These are phyloP conservation scores for Oropetium thomaeum DNA, from an alignment of 176 grass and related monocot genomes.

Conservation along the genomic window DNA sequence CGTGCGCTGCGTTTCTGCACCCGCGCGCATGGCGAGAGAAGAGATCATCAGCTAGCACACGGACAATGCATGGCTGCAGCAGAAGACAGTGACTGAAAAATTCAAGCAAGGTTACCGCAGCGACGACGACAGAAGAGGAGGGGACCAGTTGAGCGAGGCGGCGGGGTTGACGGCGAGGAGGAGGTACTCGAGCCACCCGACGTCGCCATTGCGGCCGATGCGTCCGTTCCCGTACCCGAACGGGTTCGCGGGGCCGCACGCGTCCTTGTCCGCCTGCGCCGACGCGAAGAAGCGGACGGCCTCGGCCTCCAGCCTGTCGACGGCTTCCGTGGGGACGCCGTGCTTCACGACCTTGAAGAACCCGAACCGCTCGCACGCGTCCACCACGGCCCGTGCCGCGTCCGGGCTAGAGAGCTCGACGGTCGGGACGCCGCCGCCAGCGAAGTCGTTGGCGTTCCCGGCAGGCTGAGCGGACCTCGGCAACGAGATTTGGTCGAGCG, in stretches of 20 bases:
- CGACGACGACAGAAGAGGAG: background rate
- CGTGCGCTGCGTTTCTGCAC: slow-evolving; percentile 50
- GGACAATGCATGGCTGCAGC: too few relatives aligned
- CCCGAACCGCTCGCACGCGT: slow-evolving; percentile 53
- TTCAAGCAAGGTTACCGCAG: slow-evolving; percentile 23
- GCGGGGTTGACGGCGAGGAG: slow-evolving; percentile 51
- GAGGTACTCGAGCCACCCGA: slow-evolving; percentile 90
- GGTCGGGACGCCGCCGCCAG: slow-evolving; percentile 30
- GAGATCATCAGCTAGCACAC: too few relatives aligned
- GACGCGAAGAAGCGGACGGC: slow-evolving; percentile 61
- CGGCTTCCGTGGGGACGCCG: slow-evolving; percentile 27
- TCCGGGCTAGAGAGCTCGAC: slow-evolving; percentile 41
- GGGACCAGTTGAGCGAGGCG: background rate
- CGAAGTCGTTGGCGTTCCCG: background rate
- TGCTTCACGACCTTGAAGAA: slow-evolving; percentile 72
- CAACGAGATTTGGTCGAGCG: slow-evolving; percentile 61
- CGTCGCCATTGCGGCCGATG: slow-evolving; percentile 73
- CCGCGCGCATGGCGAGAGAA: too few relatives aligned
- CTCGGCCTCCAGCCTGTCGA: slow-evolving; percentile 45
- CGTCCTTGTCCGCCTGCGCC: slow-evolving; percentile 60
- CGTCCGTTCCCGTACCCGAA: slow-evolving; percentile 69
- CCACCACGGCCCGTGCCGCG: slow-evolving; percentile 30
- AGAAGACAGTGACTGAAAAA: background rate
- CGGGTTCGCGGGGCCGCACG: slow-evolving; percentile 34
- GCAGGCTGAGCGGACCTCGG: slow-evolving; percentile 21